Evolutionary conservation across 805 yeast genomes (phyloP), one percentile per base, ranked within the genome.

Genomic region (Yarrowia sp.): DNA sequence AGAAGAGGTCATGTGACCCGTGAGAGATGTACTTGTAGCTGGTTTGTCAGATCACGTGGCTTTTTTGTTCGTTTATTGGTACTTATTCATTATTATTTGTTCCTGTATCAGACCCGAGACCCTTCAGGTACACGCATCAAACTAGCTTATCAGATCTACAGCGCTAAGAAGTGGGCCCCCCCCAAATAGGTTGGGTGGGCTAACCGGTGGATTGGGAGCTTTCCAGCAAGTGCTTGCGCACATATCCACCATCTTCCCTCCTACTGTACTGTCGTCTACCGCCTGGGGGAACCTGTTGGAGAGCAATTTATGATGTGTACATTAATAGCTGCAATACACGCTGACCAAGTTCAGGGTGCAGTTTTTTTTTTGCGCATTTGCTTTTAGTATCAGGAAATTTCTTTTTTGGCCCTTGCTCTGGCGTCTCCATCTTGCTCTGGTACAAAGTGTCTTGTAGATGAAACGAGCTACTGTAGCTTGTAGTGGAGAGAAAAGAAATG

Each of bases 121-220:
- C 20, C 15, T 30, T 47, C 53, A 30, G 34, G 50, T 49, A 47
- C 52, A 20, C 20, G 38, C 36, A 12, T n/a, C 36, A 49, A 49
- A 50, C 40, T 50, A 34, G 40, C 58, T 52, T 52, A 52, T 52
- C 58, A 33, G 58, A 52, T 52, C 43, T 52, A 36, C 58, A 47
- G 34, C 10, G 12, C 24, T 15, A 9, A 10, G 2, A 15, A 42
- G 56, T 34, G 40, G 56, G 30, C 40, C 20, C 12, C 20, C 17
- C 12, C 3, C 3, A 19, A 20, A 20, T 9, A 39, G 24, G 17
- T 20, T 14, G n/a, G 50, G 50, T 46, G 50, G 50, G 50, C 50
- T 44, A 43, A 42, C 20, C 20, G 1, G 30, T 24, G 30, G 30
- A 24, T 24, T 24, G 30, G 30, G 30, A 24, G 30, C 30, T 24